Percentiles rank a stretch among this genome's conserved stretches.
Conservation (phyloP, 2,329 filamentous ascomycete species). For the Orbilia brochopaga region DNA sequence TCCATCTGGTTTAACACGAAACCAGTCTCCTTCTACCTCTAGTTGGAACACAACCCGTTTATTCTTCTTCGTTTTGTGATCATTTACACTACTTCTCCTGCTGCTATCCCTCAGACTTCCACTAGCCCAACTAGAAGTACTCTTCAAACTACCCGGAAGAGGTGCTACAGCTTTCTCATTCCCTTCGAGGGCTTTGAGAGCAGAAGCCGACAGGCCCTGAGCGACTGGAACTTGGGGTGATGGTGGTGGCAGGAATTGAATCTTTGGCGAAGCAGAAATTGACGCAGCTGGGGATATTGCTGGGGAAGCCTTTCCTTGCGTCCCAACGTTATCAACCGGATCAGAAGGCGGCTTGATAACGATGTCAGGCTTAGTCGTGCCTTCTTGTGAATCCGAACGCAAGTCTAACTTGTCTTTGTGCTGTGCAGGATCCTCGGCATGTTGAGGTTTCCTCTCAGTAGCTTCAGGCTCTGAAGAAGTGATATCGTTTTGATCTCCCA, state of each 20-base stretch:
- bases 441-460: slow-evolving; percentile 8
- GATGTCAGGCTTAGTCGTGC: slow-evolving; percentile 22
- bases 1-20: slow-evolving; percentile 46
- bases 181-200: slow-evolving; percentile 43
- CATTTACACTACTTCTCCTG: slow-evolving; percentile 45
- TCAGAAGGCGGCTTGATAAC: slow-evolving; percentile 31
- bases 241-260: background rate
- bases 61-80: slow-evolving; percentile 46
- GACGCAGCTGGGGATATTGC: slow-evolving; percentile 24
- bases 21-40: slow-evolving; percentile 45
- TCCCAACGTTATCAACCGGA: slow-evolving; percentile 9
- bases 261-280: slow-evolving; percentile 10
- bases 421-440: background rate
- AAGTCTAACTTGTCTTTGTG: slow-evolving; percentile 7
- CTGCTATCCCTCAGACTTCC: slow-evolving; percentile 43
- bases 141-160: slow-evolving; percentile 48
- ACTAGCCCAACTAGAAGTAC: slow-evolving; percentile 49
- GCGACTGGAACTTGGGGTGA: slow-evolving; percentile 14
- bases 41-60: slow-evolving; percentile 50
- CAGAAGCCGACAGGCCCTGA: slow-evolving; percentile 35
- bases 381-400: background rate
- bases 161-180: slow-evolving; percentile 19
- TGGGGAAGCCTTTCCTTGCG: slow-evolving; percentile 24
- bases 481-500: slow-evolving; percentile 18
- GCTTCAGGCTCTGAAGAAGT: slow-evolving; percentile 4